These are phyloP conservation scores for Amanita phalloides DNA, from an alignment of 768 basidiomycete genomes.

Conservation along the genomic window DNA sequence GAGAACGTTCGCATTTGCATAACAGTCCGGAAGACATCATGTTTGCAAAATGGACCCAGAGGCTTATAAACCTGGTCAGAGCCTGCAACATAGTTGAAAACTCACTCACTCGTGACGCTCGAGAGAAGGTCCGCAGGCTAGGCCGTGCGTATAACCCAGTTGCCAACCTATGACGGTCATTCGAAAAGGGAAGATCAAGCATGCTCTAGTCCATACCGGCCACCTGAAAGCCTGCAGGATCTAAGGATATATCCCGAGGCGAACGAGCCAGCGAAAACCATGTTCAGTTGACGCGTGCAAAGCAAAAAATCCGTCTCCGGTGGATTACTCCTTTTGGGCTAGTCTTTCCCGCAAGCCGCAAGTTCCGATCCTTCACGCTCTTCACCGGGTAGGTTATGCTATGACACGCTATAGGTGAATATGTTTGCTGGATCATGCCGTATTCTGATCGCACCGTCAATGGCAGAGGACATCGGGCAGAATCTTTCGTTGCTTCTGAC, in stretches of 20 bases:
- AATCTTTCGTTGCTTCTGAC: conserved; percentile 44
- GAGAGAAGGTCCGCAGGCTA: background rate
- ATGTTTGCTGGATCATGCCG: background rate
- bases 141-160: background rate
- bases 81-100: background rate
- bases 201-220: background rate
- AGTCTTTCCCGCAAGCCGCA: background rate
- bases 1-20: conserved; percentile 1
- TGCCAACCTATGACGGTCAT: background rate
- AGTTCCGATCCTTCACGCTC: background rate
- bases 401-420: conserved; percentile 5
- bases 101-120: background rate
- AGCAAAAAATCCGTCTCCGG: conserved; percentile 1
- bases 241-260: conserved; percentile 1
- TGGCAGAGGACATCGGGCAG: conserved; percentile 25
- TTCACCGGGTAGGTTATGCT: background rate
- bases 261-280: conserved; percentile 2
- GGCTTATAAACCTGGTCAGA: background rate
- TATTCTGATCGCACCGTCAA: background rate
- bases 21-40: background rate
- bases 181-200: background rate
- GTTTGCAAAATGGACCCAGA: background rate
- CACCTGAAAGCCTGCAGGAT: conserved; percentile 1
- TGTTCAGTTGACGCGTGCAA: background rate
- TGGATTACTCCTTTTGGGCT: conserved; percentile 1